Evolutionary conservation across 352 stramenopile genomes (phyloP).

Genomic region (Pythium phragmiticola): DNA sequence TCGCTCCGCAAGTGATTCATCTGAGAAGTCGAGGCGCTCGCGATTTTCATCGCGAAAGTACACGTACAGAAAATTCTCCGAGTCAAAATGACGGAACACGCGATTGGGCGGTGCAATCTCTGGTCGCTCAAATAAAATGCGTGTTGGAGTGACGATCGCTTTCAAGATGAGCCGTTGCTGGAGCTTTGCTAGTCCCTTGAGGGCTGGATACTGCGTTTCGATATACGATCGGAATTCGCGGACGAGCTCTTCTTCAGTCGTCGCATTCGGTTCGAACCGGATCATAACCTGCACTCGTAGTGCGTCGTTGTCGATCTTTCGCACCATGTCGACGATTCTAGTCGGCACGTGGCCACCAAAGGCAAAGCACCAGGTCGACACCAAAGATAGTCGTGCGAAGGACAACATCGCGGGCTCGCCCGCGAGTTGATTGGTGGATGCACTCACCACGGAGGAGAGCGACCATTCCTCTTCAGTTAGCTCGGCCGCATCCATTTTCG

Average conservation of each 20-base stretch:
- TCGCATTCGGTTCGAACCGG: constrained; percentile 14
- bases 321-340: constrained; percentile 16
- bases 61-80: constrained; percentile 79
- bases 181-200: constrained; percentile 21
- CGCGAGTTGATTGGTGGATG: not conserved
- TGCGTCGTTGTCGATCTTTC: constrained; percentile 12
- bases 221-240: constrained; percentile 23
- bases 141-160: constrained; percentile 61
- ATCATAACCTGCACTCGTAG: constrained; percentile 19
- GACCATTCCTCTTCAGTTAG: not conserved
- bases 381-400: not conserved
- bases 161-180: constrained; percentile 46
- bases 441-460: not conserved
- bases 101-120: constrained; percentile 56
- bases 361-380: constrained; percentile 16
- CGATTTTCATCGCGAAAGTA: constrained; percentile 84
- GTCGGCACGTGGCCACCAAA: constrained; percentile 13
- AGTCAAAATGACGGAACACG: constrained; percentile 65
- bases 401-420: constrained; percentile 7
- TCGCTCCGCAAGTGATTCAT: constrained; percentile 7
- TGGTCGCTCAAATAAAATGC: constrained; percentile 61
- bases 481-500: not conserved
- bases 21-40: constrained; percentile 59
- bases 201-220: not conserved
- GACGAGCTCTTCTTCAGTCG: constrained; percentile 4